A percentile compares a stretch with the other conserved stretches of the same genome.
These are phyloP conservation scores for Infundibulicybe gibba DNA, from an alignment of 768 basidiomycete species.

Conservation along the genomic window DNA sequence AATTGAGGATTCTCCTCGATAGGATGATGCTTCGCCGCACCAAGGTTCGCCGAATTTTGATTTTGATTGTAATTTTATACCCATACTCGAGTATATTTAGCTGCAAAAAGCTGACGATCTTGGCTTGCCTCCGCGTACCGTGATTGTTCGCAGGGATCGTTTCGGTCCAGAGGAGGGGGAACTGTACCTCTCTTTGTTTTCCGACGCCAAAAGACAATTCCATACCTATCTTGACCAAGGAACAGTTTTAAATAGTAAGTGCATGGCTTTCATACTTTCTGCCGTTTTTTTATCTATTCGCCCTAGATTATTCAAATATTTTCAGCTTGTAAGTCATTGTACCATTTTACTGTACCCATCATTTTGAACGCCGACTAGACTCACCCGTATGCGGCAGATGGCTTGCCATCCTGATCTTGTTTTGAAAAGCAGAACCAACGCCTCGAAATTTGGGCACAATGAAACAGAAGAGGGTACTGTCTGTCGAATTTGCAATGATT, in stretches of 20 bases:
- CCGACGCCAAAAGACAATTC: slow-evolving; percentile 91
- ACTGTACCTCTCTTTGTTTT: slow-evolving; percentile 86
- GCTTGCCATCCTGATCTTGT: slow-evolving; percentile 95
- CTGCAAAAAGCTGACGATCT: slow-evolving; percentile 95
- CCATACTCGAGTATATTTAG: slow-evolving; percentile 32
- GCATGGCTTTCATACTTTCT: not conserved
- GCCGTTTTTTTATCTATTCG: slow-evolving; percentile 20
- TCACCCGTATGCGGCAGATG: slow-evolving; percentile 96
- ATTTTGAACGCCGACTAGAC: slow-evolving; percentile 35
- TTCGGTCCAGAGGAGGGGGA: slow-evolving; percentile 99
- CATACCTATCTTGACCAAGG: slow-evolving; percentile 87
- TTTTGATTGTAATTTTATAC: not conserved
- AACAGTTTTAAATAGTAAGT: slow-evolving; percentile 88
- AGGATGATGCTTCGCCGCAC: slow-evolving; percentile 95
- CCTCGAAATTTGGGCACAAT: slow-evolving; percentile 51
- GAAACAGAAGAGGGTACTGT: slow-evolving; percentile 75
- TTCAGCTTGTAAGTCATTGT: slow-evolving; percentile 61
- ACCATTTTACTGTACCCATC: no score
- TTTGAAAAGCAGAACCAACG: slow-evolving; percentile 79
- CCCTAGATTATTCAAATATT: slow-evolving; percentile 80
- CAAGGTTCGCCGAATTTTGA: slow-evolving; percentile 44
- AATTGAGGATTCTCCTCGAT: slow-evolving; percentile 84
- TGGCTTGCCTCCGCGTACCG: slow-evolving; percentile 88
- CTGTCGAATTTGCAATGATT: slow-evolving; percentile 94
- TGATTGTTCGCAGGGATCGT: slow-evolving; percentile 84